phyloP scores from a whole-genome alignment of 257 asterid genomes.

The Primulina huaijiensis region DNA sequence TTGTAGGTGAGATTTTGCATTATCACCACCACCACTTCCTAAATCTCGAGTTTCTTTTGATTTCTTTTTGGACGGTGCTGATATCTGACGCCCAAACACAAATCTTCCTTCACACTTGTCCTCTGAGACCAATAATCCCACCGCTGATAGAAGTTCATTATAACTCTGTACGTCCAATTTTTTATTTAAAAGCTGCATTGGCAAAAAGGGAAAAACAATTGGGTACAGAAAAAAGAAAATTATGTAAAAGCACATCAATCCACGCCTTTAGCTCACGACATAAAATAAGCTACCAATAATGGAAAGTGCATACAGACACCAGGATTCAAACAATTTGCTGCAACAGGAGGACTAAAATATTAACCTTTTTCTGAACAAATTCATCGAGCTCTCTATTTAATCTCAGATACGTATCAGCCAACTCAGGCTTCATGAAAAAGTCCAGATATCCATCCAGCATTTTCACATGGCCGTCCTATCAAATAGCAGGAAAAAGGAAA shows the following conservation, averaged over 20 bases:
- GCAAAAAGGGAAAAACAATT: slow-evolving; percentile 21
- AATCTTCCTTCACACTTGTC: slow-evolving; percentile 87
- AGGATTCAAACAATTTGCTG: neutral
- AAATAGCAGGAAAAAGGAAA: slow-evolving; percentile 15
- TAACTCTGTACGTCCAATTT: slow-evolving; percentile 47
- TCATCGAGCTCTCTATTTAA: slow-evolving; percentile 79
- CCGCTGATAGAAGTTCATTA: slow-evolving; percentile 65
- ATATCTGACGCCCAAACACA: slow-evolving; percentile 63
- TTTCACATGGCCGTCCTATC: slow-evolving; percentile 85
- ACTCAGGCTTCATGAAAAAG: slow-evolving; percentile 73
- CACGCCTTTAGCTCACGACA: slow-evolving; percentile 1
- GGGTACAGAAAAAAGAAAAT: slow-evolving; percentile 19
- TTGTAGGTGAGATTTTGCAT: slow-evolving; percentile 74
- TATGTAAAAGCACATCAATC: neutral
- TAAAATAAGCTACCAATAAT: neutral
- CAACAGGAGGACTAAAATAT: slow-evolving; percentile 12
- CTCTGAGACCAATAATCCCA: slow-evolving; percentile 69
- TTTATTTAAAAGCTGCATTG: slow-evolving; percentile 71
- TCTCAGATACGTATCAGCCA: slow-evolving; percentile 57
- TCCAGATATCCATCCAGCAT: slow-evolving; percentile 92
- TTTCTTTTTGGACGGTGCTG: slow-evolving; percentile 41
- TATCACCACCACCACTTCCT: slow-evolving; percentile 40
- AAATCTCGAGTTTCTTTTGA: slow-evolving; percentile 31
- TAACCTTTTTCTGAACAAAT: slow-evolving; percentile 70
- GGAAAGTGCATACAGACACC: slow-evolving; percentile 8